phyloP scores from a whole-genome alignment of 1,284 basidiomycete genomes.

The Inonotus hispidus region DNA sequence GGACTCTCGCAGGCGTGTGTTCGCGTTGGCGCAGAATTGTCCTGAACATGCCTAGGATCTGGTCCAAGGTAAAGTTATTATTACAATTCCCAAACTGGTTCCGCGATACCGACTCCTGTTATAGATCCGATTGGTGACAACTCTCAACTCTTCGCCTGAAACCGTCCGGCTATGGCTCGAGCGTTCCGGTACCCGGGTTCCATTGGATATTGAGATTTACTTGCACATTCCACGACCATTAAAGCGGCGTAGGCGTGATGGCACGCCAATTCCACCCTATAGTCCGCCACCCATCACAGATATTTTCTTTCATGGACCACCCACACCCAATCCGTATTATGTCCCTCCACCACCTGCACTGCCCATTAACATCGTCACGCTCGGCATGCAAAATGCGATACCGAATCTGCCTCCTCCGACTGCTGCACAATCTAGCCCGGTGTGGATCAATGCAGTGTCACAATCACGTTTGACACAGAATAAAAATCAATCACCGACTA shows the following conservation, averaged over 20 bases:
- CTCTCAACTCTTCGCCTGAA: constrained; percentile 63
- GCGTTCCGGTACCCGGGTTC: constrained; percentile 59
- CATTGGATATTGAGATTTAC: constrained; percentile 73
- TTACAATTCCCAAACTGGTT: constrained; percentile 9
- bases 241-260: constrained; percentile 9
- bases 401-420: constrained; percentile 16
- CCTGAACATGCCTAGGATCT: constrained; percentile 57
- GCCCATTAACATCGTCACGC: background rate
- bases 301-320: constrained; percentile 11
- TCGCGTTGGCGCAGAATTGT: constrained; percentile 55
- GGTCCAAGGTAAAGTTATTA: constrained; percentile 59
- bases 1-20: constrained; percentile 63
- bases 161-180: constrained; percentile 74
- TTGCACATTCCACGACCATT: constrained; percentile 39
- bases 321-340: constrained; percentile 18
- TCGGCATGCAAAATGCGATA: constrained; percentile 14
- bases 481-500: constrained; percentile 30
- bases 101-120: constrained; percentile 15
- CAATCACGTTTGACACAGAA: constrained; percentile 12
- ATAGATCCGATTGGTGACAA: constrained; percentile 68
- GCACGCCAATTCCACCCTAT: constrained; percentile 6
- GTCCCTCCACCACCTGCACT: background rate
- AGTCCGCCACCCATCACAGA: constrained; percentile 5
- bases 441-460: constrained; percentile 1
- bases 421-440: constrained; percentile 3